Conservation (phyloP, 2,329 filamentous ascomycete species). For the Aplosporella prunicola region DNA sequence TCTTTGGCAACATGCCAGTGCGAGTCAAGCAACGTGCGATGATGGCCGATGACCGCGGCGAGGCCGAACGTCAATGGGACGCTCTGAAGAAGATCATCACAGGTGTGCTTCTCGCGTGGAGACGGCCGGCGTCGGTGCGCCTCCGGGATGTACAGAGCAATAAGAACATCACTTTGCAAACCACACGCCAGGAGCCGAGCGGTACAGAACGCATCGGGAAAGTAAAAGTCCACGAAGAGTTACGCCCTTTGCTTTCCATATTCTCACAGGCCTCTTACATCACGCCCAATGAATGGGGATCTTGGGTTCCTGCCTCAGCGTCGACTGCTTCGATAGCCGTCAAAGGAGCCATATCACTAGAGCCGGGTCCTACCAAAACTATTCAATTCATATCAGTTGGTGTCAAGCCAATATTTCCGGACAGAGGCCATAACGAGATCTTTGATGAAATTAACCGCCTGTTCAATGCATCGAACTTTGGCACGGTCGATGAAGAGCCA, state of each 20-base stretch:
- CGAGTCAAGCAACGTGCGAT: slow-evolving; percentile 69
- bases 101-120: slow-evolving; percentile 63
- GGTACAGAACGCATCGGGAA: slow-evolving; percentile 12
- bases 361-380: slow-evolving; percentile 60
- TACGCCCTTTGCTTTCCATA: slow-evolving; percentile 38
- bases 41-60: slow-evolving; percentile 38
- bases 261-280: slow-evolving; percentile 58
- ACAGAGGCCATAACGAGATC: slow-evolving; percentile 52
- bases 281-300: slow-evolving; percentile 39
- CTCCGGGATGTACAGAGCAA: slow-evolving; percentile 44
- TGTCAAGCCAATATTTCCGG: slow-evolving; percentile 52
- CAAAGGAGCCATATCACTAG: slow-evolving; percentile 60
- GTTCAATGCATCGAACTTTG: slow-evolving; percentile 71
- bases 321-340: slow-evolving; percentile 53
- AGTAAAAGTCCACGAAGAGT: slow-evolving; percentile 13
- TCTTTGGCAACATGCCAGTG: slow-evolving; percentile 88
- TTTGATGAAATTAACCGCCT: slow-evolving; percentile 71
- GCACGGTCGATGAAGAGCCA: slow-evolving; percentile 43
- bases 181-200: slow-evolving; percentile 14
- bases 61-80: slow-evolving; percentile 57
- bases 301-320: slow-evolving; percentile 65
- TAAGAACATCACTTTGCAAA: slow-evolving; percentile 25
- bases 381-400: slow-evolving; percentile 77
- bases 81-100: slow-evolving; percentile 49
- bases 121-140: slow-evolving; percentile 45